Percentiles rank a stretch among this genome's conserved stretches.
Evolutionary conservation across 257 asterid species (phyloP).

Genomic region (Petunia secreta): DNA sequence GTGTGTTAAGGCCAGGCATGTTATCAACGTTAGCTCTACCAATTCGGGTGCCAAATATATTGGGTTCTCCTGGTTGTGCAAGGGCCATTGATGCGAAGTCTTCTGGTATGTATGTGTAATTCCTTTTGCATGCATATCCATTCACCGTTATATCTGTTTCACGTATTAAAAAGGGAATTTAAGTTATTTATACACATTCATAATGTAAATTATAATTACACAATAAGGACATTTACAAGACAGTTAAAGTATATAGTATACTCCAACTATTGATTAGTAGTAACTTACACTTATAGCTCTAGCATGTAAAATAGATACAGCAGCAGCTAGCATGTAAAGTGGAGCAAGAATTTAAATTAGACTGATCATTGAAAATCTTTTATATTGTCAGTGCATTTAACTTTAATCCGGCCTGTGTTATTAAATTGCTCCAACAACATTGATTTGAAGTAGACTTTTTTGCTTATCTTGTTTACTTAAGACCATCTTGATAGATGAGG

Average conservation of each 20-base stretch:
- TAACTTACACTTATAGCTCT: too few species aligned
- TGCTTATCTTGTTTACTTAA: not conserved
- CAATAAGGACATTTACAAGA: too few species aligned
- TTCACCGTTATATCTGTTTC: conserved; percentile 12
- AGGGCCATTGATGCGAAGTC: conserved; percentile 3
- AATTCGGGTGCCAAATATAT: not conserved
- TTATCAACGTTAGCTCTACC: conserved; percentile 16
- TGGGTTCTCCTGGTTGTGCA: not conserved
- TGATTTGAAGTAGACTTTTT: too few species aligned
- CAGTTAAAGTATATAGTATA: not conserved
- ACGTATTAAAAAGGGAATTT: not conserved
- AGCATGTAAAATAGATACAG: too few species aligned
- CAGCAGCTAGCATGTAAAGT: too few species aligned
- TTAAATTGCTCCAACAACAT: not conserved
- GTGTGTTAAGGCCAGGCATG: conserved; percentile 25
- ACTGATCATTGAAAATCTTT: too few species aligned
- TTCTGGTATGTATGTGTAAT: not conserved
- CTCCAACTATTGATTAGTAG: not conserved
- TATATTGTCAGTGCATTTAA: too few species aligned
- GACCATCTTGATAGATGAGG: not conserved
- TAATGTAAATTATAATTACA: not conserved
- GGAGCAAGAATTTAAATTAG: too few species aligned
- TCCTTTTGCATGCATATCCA: conserved; percentile 26
- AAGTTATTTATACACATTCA: not conserved
- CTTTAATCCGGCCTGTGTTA: too few species aligned